Conservation (phyloP, 2,329 filamentous ascomycete genomes). For the Stagonosporopsis vannaccii region DNA sequence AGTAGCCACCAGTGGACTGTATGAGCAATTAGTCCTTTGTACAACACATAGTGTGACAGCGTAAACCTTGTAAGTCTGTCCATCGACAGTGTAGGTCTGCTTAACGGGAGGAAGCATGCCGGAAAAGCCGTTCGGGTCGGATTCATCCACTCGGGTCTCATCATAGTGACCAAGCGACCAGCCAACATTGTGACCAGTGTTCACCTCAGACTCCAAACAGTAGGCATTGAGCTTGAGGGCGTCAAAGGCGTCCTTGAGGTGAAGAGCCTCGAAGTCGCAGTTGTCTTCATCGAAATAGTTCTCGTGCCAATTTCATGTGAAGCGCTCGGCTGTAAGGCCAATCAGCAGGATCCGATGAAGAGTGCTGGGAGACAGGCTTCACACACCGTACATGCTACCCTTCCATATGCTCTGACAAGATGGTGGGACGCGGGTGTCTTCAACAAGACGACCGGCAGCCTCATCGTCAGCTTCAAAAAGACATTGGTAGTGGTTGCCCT, state of each 20-base stretch:
- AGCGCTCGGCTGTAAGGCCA: constrained; percentile 7
- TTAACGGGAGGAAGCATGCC: neutral
- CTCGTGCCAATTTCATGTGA: constrained; percentile 23
- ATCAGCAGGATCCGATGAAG: neutral
- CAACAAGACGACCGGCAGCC: constrained; percentile 6
- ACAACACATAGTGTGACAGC: neutral
- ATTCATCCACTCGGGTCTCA: neutral
- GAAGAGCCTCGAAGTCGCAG: constrained; percentile 6
- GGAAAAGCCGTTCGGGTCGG: neutral
- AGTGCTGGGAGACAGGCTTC: neutral
- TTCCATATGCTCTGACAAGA: constrained; percentile 11
- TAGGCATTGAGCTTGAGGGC: constrained; percentile 8
- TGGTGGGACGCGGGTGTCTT: constrained; percentile 9
- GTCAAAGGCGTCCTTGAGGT: constrained; percentile 9
- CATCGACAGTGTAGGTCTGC: constrained; percentile 1
- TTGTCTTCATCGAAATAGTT: constrained; percentile 5
- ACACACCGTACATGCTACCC: constrained; percentile 6
- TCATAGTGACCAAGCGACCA: constrained; percentile 19
- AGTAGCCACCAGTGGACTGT: constrained; percentile 26
- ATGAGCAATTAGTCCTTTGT: neutral
- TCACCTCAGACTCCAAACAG: neutral
- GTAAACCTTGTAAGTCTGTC: constrained; percentile 1
- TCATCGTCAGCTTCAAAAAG: constrained; percentile 16
- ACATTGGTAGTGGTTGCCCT: constrained; percentile 11
- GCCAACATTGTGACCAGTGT: constrained; percentile 15